Conservation (phyloP, 2,329 filamentous ascomycete species). For the Ploettnerulaceae sp. region DNA sequence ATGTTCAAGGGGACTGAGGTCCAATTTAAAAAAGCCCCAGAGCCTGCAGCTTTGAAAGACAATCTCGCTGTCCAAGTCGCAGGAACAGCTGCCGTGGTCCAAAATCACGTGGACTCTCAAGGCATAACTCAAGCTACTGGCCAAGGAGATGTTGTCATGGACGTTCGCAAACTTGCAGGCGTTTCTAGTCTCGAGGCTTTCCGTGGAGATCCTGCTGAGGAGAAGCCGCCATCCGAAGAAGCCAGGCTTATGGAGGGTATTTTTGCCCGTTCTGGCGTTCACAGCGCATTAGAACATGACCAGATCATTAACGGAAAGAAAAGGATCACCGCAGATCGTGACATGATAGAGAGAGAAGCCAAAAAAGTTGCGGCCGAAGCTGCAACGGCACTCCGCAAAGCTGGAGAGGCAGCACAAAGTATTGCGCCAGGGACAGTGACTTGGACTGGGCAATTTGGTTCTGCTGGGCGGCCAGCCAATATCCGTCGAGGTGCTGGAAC, state of each 20-base stretch:
- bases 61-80: constrained; percentile 11
- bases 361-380: constrained; percentile 73
- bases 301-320: constrained; percentile 77
- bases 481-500: constrained; percentile 45
- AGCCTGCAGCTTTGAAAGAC: constrained; percentile 26
- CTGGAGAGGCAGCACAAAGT: constrained; percentile 65
- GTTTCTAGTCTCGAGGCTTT: constrained; percentile 63
- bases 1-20: constrained; percentile 88
- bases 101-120: constrained; percentile 19
- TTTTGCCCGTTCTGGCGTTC: constrained; percentile 79
- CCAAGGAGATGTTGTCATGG: constrained; percentile 35
- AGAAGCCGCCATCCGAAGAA: constrained; percentile 49
- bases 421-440: constrained; percentile 82
- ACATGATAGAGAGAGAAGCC: constrained; percentile 77
- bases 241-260: constrained; percentile 83
- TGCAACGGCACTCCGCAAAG: constrained; percentile 67
- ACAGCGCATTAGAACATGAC: constrained; percentile 91
- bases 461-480: constrained; percentile 62
- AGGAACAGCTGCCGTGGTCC: constrained; percentile 12
- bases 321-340: constrained; percentile 66
- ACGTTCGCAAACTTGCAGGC: constrained; percentile 51
- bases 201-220: constrained; percentile 44
- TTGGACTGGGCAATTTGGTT: constrained; percentile 84
- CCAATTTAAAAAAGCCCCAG: constrained; percentile 46
- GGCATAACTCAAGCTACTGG: constrained; percentile 2